Evolutionary conservation across 2,329 filamentous ascomycete species (phyloP).

Genomic region (Mariannaea elegans): DNA sequence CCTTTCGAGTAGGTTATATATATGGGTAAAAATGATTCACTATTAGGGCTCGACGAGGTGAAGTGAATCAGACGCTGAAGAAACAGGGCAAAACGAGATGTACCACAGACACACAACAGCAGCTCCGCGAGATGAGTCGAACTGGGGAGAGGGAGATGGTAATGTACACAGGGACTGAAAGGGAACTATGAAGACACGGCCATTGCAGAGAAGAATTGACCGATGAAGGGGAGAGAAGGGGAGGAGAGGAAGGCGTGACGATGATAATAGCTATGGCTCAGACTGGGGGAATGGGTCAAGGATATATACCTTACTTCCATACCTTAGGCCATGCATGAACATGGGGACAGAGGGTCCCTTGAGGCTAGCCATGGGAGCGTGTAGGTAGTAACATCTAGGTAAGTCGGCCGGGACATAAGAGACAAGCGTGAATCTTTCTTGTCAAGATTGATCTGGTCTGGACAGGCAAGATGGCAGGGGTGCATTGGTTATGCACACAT

Average conservation of each 20-base stretch:
- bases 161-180: slow-evolving; percentile 41
- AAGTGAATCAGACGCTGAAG: slow-evolving; percentile 41
- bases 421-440: slow-evolving; percentile 41
- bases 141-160: slow-evolving; percentile 28
- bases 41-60: slow-evolving; percentile 25
- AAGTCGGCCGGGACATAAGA: slow-evolving; percentile 37
- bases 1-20: slow-evolving; percentile 25
- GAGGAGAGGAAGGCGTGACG: slow-evolving; percentile 39
- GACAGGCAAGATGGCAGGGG: slow-evolving; percentile 42
- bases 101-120: slow-evolving; percentile 37
- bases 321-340: slow-evolving; percentile 47
- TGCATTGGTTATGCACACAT: slow-evolving; percentile 40
- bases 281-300: slow-evolving; percentile 51
- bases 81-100: slow-evolving; percentile 39
- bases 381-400: slow-evolving; percentile 38
- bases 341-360: slow-evolving; percentile 49
- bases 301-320: slow-evolving; percentile 54
- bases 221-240: slow-evolving; percentile 35
- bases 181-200: slow-evolving; percentile 40
- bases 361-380: slow-evolving; percentile 31
- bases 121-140: slow-evolving; percentile 31
- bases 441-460: slow-evolving; percentile 44
- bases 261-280: slow-evolving; percentile 40
- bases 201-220: slow-evolving; percentile 38
- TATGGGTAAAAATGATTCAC: slow-evolving; percentile 35